Evolutionary conservation across 306 rosid species (phyloP).

Genomic region (Canavalia ensiformis): DNA sequence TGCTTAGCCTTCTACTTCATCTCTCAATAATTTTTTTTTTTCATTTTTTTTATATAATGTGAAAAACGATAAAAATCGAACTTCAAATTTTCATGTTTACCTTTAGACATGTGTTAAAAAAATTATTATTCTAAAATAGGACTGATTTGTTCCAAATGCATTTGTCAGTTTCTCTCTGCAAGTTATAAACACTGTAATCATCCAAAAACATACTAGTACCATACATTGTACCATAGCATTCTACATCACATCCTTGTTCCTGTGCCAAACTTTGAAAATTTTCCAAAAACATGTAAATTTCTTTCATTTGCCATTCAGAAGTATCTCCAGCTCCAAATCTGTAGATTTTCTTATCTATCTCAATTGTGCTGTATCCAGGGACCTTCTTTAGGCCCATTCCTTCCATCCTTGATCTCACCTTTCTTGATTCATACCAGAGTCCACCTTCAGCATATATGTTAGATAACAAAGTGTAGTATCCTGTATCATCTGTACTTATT

Average conservation of each 20-base stretch:
- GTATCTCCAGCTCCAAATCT: slow-evolving; percentile 83
- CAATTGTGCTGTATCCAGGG: slow-evolving; percentile 84
- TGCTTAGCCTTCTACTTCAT: too few relatives aligned
- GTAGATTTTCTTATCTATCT: slow-evolving; percentile 68
- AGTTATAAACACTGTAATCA: slow-evolving; percentile 35
- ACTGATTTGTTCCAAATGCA: slow-evolving; percentile 34
- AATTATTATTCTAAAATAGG: slow-evolving; percentile 31
- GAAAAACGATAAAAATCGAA: too few relatives aligned
- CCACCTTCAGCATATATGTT: slow-evolving; percentile 91
- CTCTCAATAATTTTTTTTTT: too few relatives aligned
- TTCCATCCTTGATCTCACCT: slow-evolving; percentile 81
- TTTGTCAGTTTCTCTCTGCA: slow-evolving; percentile 39
- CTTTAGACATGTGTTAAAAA: too few relatives aligned
- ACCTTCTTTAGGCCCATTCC: slow-evolving; percentile 78
- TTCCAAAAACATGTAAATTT: slow-evolving; percentile 56
- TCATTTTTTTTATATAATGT: too few relatives aligned
- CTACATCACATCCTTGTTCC: slow-evolving; percentile 58
- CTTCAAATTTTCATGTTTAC: too few relatives aligned
- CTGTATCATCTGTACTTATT: slow-evolving; percentile 76
- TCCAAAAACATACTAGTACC: slow-evolving; percentile 28
- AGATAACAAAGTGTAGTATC: slow-evolving; percentile 86
- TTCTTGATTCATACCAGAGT: slow-evolving; percentile 80
- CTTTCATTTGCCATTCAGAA: slow-evolving; percentile 62
- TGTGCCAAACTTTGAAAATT: slow-evolving; percentile 61
- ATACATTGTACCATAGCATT: slow-evolving; percentile 45